phyloP scores from a whole-genome alignment of 208 protist species.

The Trypanosomatidae sp. region DNA sequence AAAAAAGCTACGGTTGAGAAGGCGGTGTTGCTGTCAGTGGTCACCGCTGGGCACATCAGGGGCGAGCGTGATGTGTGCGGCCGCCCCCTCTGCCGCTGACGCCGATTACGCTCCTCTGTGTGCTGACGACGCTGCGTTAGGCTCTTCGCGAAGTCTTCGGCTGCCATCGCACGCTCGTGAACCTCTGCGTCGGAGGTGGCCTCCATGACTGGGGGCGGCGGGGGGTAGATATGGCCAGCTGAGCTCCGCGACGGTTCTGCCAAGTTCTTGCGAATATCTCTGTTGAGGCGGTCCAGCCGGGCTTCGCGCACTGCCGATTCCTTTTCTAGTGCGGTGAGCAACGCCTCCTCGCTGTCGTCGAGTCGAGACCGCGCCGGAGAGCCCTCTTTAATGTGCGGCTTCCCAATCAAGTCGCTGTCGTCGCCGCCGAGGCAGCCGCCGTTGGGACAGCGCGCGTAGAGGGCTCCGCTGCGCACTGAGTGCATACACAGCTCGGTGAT shows the following conservation, averaged over 20 bases:
- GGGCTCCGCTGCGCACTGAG: conserved; percentile 21
- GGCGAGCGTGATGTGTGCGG: not conserved
- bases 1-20: not conserved
- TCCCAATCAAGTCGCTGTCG: not conserved
- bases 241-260: not conserved
- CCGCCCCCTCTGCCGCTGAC: not conserved
- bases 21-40: not conserved
- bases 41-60: not conserved
- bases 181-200: conserved; percentile 58
- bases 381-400: not conserved
- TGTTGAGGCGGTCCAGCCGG: conserved; percentile 35
- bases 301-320: conserved; percentile 32
- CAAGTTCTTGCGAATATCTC: conserved; percentile 25
- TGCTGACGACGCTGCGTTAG: conserved; percentile 19
- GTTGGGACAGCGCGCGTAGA: conserved; percentile 9
- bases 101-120: conserved; percentile 18
- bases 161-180: conserved; percentile 51
- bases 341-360: conserved; percentile 17
- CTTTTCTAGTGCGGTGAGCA: conserved; percentile 35
- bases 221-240: conserved; percentile 28
- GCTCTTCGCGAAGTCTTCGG: conserved; percentile 48
- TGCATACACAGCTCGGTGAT: not conserved
- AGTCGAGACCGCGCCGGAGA: not conserved
- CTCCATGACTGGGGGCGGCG: conserved; percentile 47
- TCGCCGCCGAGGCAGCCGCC: not conserved